Conservation (phyloP, 495 filamentous ascomycete species). For the Friedmanniomyces endolithicus region DNA sequence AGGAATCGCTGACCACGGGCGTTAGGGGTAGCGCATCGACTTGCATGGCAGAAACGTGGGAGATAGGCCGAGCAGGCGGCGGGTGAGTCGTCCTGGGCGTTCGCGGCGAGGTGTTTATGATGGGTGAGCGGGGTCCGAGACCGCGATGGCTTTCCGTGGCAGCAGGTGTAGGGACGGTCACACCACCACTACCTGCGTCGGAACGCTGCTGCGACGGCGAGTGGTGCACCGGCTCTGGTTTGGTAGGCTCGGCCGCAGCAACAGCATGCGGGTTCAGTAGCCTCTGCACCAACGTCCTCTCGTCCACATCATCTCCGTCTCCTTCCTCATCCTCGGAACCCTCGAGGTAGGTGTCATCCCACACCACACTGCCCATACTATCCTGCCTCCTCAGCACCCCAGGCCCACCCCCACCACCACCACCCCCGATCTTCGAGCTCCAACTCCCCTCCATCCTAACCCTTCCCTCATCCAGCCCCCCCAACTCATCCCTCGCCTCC, state of each 20-base stretch:
- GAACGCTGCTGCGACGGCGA: neutral
- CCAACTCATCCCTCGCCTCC: slow-evolving; percentile 29
- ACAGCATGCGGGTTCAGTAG: slow-evolving; percentile 18
- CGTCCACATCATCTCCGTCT: slow-evolving; percentile 25
- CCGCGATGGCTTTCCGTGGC: neutral
- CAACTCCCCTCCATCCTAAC: slow-evolving; percentile 1
- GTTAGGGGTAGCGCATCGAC: neutral
- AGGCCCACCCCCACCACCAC: neutral
- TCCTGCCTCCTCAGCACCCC: neutral
- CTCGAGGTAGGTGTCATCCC: slow-evolving; percentile 31
- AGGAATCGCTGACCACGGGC: neutral
- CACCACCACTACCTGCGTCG: slow-evolving; percentile 14
- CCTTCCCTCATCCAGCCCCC: slow-evolving; percentile 12
- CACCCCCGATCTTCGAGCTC: neutral
- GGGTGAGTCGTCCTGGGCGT: neutral
- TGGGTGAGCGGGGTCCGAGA: neutral
- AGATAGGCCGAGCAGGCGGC: neutral
- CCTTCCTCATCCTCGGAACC: slow-evolving; percentile 24
- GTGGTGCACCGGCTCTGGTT: slow-evolving; percentile 8
- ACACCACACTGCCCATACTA: slow-evolving; percentile 21
- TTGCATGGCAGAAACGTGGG: neutral
- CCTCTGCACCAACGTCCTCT: slow-evolving; percentile 23
- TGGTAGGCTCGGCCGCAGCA: neutral
- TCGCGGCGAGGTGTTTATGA: neutral
- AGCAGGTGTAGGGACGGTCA: neutral